Evolutionary conservation across 2,329 filamentous ascomycete species (phyloP), one percentile per base, ranked within the genome.

Genomic region (Paecilomyces sp.): DNA sequence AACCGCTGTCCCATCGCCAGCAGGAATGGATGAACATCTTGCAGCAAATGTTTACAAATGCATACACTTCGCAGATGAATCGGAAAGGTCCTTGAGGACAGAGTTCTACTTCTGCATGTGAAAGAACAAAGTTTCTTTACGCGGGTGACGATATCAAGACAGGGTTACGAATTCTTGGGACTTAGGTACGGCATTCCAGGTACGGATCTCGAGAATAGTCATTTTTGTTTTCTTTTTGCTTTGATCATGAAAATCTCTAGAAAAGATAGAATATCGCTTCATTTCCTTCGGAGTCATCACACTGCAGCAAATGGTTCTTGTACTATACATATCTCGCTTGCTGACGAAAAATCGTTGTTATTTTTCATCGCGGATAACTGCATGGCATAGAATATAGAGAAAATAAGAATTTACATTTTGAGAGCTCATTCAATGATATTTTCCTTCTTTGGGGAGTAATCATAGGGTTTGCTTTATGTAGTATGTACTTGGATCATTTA

Each of bases 21-120:
- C 83, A 87, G 72, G 85, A 85, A 67, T 91, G 89, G 88, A 77
- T 92, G 56, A 87, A 88, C 57, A 79, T 89, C 28, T 92, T 88
- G 88, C 86, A 90, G 74, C 81, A 80, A 58, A 82, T 92, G 4
- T 91, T 90, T 67, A 77, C 80, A 15, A 67, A 67, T 57, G 70
- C 65, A 47, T 47, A 47, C 9, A 18, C 41, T 18, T 47, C 41
- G 6, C 41, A 47, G n/a, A 47, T 15, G 15, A 47, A 47, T 8
- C n/a, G 41, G 41, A 47, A 47, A 18, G 36, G 36, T 47, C 36
- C 36, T 47, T 47, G 36, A 47, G 41, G 9, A n/a, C 9, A 47
- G 36, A 15, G 3, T 18, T 22, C n/a, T 47, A 3, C 4, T 15
- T 22, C 6, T 15, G 41, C 9, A 11, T 15, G 41, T 18, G n/a